These are phyloP conservation scores for Melampsora americana DNA, from an alignment of 1,284 basidiomycete species.

Conservation along the genomic window DNA sequence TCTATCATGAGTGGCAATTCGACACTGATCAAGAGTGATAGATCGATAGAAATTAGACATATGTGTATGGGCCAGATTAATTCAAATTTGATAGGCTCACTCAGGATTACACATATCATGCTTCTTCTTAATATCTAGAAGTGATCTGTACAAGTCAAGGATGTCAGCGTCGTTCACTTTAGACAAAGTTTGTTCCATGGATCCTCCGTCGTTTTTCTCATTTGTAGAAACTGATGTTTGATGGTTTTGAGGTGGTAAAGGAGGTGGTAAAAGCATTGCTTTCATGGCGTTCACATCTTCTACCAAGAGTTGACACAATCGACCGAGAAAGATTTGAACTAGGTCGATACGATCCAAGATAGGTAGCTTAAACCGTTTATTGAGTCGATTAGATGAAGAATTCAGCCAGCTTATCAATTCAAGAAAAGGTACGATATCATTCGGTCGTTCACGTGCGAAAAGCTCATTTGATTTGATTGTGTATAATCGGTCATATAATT, in stretches of 20 bases:
- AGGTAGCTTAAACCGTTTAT: slow-evolving; percentile 79
- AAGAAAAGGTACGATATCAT: slow-evolving; percentile 72
- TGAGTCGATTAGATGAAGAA: slow-evolving; percentile 73
- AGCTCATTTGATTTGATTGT: slow-evolving; percentile 63
- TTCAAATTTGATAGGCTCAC: not conserved
- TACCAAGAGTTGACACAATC: slow-evolving; percentile 28
- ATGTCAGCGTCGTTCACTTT: slow-evolving; percentile 36
- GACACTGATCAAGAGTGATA: slow-evolving; percentile 14
- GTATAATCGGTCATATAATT: slow-evolving; percentile 50
- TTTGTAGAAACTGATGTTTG: slow-evolving; percentile 47
- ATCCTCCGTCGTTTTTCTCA: not conserved
- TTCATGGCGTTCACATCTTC: slow-evolving; percentile 38
- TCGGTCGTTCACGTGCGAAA: slow-evolving; percentile 66
- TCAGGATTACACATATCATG: slow-evolving; percentile 44
- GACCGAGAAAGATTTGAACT: slow-evolving; percentile 26
- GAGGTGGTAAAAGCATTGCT: slow-evolving; percentile 27
- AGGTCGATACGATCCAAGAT: slow-evolving; percentile 60
- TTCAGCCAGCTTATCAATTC: slow-evolving; percentile 84
- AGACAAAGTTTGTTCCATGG: not conserved
- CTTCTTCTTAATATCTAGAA: slow-evolving; percentile 40
- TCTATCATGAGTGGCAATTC: slow-evolving; percentile 48
- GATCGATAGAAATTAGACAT: not conserved
- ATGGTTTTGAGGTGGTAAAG: not conserved
- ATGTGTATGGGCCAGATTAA: not conserved
- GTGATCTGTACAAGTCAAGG: slow-evolving; percentile 27